Base-by-base conservation (phyloP, 2,329 filamentous ascomycete species). In the Huntiella savannae region DNA sequence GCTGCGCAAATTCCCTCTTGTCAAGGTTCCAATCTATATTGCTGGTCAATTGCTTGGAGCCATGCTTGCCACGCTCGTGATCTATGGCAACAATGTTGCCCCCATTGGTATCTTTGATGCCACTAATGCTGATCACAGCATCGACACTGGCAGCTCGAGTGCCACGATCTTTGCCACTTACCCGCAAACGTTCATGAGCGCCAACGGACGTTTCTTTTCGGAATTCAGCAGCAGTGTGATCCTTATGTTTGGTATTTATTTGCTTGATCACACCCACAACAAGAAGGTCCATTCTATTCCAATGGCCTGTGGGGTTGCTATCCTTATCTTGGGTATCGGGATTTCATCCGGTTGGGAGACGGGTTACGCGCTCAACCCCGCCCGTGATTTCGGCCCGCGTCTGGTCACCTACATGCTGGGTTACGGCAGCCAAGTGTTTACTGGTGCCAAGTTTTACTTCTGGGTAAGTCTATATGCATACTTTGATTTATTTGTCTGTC, bases 261-360 rank as follows among this genome's bases (percentile, higher is more conserved):
- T 77, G 1, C 60, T 84, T 42, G 48, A 49, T 37, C 47, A 49
- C 44, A 76, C 78, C 47, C 75, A 78, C 52, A 63, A 63, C 39
- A 64, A 69, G n/a, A 75, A 73, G 3, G 73, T 74, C 2, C 73
- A 73, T 0, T 63, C 66, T 1, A 49, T 63, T 46, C 46, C 46
- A 12, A 66, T 72, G 48, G 76, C 78, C 0, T 60, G 84, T 1
- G 71, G 65, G 5, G 60, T 83, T 4, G 80, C 82, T 61, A 82
- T 83, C 60, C 63, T 83, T 42, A 75, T 84, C 51, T 83, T 83
- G 55, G 79, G 77, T 6, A 74, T 84, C 15, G 79, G 78, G n/a
- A 75, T 76, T 33, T 80, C 76, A 55, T 83, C 81, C 54, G 80
- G 81, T 5, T 83, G 77, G 77, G 73, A 84, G 58, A 85, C 79